Evolutionary conservation across 2,329 filamentous ascomycete genomes (phyloP), one percentile per base, ranked within the genome.

Genomic region (Pseudocercospora pini-densiflorae): DNA sequence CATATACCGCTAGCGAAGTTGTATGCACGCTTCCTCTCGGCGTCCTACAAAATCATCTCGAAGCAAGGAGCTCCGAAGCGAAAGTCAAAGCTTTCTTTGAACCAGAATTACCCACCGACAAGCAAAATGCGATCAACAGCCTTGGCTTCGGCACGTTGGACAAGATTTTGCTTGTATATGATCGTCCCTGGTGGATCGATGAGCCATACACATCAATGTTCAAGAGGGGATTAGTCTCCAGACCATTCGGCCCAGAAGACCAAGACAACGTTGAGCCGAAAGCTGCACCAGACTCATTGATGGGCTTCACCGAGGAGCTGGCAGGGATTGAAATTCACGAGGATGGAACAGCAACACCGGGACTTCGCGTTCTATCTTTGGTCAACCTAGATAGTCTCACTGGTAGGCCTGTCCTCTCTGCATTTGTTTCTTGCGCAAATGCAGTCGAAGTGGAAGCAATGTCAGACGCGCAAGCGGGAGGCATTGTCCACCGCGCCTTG

Each of bases 111-210:
- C 70, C 72, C n/a, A 9, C 29, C 5, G 60, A 67, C 23, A 71
- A 70, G 59, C 58, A 49, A 23, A 43, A 68, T 33, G 66, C 70
- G 3, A 65, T 73, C 24, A 19, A 43, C 5, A 64, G 49, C 23
- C 65, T 74, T n/a, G 72, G 71, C 1, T 73, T 70, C 40, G 72
- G 72, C 27, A 73, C 70, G 5, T 64, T 74, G n/a, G 70, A 74
- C 59, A 74, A 74, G 62, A 66, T 74, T 29, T 63, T 74, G 40
- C 61, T 74, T 1, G 66, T 72, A 14, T 74, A 72, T 58, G n/a
- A 61, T 6, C 10, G 60, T 10, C 55, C 70, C 2, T 74, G 72
- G 72, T 74, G 72, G 72, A 57, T 23, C 10, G 51, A 68, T n/a
- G 67, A 72, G 51, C 70, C 72, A 1, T 74, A 64, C 59, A 53